phyloP scores from a whole-genome alignment of 345 rosid genomes.

The Citrus medica region DNA sequence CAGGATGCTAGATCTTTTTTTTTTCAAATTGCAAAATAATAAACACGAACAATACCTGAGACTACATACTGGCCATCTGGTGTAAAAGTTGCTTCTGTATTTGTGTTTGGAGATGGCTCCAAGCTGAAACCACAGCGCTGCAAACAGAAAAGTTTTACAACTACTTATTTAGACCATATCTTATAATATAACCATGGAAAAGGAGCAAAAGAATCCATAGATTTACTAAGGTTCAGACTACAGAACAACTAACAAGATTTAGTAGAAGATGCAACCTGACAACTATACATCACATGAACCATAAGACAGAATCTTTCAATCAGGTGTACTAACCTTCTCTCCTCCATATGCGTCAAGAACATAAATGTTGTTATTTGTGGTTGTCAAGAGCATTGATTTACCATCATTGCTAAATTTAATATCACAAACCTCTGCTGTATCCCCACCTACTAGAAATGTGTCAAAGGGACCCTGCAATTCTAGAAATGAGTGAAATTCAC shows the following conservation, averaged over 20 bases:
- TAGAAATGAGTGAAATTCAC: slow-evolving; percentile 23
- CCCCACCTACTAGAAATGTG: slow-evolving; percentile 97
- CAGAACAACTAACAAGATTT: neutral
- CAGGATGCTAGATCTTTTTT: neutral
- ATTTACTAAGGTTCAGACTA: neutral
- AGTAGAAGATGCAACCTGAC: neutral
- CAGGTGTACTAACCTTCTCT: slow-evolving; percentile 67
- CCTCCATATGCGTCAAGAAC: slow-evolving; percentile 96
- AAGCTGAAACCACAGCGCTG: slow-evolving; percentile 90
- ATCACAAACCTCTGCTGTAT: slow-evolving; percentile 90
- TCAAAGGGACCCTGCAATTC: slow-evolving; percentile 84
- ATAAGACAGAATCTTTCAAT: neutral
- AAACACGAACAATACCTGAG: slow-evolving; percentile 55
- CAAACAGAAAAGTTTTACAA: slow-evolving; percentile 16
- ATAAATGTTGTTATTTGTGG: slow-evolving; percentile 74
- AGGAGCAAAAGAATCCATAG: neutral
- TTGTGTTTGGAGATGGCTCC: slow-evolving; percentile 81
- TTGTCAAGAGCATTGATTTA: slow-evolving; percentile 92
- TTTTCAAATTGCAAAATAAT: neutral
- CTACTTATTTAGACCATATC: neutral
- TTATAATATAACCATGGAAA: neutral
- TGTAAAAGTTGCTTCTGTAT: slow-evolving; percentile 85
- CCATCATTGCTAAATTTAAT: slow-evolving; percentile 98
- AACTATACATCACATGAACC: neutral
- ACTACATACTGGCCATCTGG: slow-evolving; percentile 95